Base-by-base conservation (phyloP, 768 basidiomycete species). In the Amylocystis lapponica region DNA sequence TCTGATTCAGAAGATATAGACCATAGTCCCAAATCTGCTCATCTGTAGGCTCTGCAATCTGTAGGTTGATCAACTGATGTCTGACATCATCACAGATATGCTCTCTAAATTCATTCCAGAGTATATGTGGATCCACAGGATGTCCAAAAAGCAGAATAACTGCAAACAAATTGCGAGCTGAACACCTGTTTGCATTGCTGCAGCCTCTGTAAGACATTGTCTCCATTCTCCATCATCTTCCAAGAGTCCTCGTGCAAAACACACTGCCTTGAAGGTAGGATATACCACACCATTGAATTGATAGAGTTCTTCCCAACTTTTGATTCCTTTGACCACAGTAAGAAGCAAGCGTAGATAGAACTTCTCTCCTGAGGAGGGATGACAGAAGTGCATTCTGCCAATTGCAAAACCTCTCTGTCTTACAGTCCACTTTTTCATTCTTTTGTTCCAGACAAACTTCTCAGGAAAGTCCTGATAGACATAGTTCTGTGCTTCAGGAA, bases 321-420 rank as follows among this genome's bases (percentile, higher is more conserved):
- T 62, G 16, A 67, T 46, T 20, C 70, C 70, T 39, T 58, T 61
- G 19, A 68, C 64, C 3, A 66, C 56, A 7, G 66, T 64, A 0
- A 75, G 59, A 1, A 75, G 60, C 2, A 60, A 52, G 0, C 68
- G 57, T 0, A 75, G 65, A 46, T 73, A 71, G 48, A 67, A 73
- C 0, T 45, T 36, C 33, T 75, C 68, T 2, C 69, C 66, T 30
- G 52, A 43, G 27, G 61, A 59, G 2, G 70, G 69, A 19, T 45
- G 35, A 2, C 64, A 57, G 53, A 60, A 67, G 43, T 66, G 68
- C 60, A 74, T 69, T 0, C 66, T 51, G 0, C 72, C 72, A 39
- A 74, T 48, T 1, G 70, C 65, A 58, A 59, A 63, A 0, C 51
- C 54, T 14, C 41, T 39, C 36, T 62, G 19, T 1, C 65, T 57